Evolutionary conservation across 2,329 filamentous ascomycete species (phyloP).

Genomic region (Penicillium sp.): DNA sequence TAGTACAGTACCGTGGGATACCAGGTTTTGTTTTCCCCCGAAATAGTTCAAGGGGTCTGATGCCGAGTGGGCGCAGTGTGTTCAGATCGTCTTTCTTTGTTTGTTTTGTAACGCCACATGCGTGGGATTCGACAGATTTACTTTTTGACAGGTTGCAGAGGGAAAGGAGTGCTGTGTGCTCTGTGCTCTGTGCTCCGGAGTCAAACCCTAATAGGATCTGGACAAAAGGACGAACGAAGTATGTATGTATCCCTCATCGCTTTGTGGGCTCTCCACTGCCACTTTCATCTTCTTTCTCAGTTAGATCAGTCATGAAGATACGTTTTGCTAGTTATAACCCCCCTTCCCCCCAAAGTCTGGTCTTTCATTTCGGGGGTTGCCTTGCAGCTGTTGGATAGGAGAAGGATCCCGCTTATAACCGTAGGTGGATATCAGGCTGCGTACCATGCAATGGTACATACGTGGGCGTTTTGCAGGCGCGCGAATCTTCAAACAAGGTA

Average conservation of each 20-base stretch:
- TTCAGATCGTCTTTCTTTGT: neutral
- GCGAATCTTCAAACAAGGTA: neutral
- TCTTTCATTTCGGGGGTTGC: neutral
- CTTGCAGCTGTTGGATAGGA: neutral
- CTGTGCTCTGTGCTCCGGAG: too few relatives aligned
- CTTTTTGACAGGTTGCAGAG: neutral
- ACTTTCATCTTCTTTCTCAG: too few relatives aligned
- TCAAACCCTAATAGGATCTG: too few relatives aligned
- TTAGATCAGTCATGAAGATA: too few relatives aligned
- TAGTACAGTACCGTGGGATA: neutral
- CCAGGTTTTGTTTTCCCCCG: neutral
- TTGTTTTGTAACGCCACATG: neutral
- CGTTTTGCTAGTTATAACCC: too few relatives aligned
- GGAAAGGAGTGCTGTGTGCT: too few relatives aligned
- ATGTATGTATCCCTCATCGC: too few relatives aligned
- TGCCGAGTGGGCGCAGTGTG: neutral
- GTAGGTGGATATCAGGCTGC: neutral
- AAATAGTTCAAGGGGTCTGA: neutral
- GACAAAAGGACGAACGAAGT: neutral
- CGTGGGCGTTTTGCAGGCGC: slow-evolving; percentile 5
- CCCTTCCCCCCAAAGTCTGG: too few relatives aligned
- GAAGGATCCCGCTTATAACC: neutral
- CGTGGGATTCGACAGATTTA: neutral
- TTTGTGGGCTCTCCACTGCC: too few relatives aligned
- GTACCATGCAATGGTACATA: neutral